Evolutionary conservation across 257 asterid genomes (phyloP), one percentile per base, ranked within the genome.

Genomic region (Nicotiana tomentosiformis): DNA sequence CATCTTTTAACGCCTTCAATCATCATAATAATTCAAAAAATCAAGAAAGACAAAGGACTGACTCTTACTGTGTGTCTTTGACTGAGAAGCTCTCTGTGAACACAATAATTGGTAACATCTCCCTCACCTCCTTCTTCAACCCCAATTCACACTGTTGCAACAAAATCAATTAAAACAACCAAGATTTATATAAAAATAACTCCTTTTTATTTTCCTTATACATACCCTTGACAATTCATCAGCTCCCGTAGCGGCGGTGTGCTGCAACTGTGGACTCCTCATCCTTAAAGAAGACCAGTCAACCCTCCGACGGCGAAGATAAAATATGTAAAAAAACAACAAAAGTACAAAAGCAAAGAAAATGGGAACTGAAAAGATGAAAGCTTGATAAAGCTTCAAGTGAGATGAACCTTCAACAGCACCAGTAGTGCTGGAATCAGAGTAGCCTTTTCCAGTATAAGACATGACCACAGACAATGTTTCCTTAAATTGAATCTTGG

Each of bases 81-180:
- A 92, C 97, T 37, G 90, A 88, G 82, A 91, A 93, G 85, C 94
- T 93, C 84, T 92, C 89, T 56, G 85, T 90, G 91, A 88, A 93
- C 17, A 92, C 90, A 66, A 93, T 79, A 82, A 93, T 84, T 61
- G 98, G 98, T 29, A 93, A 88, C 97, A 93, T 90, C 92, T 92
- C 95, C 79, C 98, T 87, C 82, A 93, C 84, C 89, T 92, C 98
- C 90, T 92, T 92, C 89, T 89, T 91, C 86, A 93, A 33, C 56
- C 98, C 98, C 89, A 90, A 57, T 82, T 91, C 97, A 88, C 92
- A 90, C 98, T 92, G 82, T 29, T 8, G 86, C 60, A 82, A 15
- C 81, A 84, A 69, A 6, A 77, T 15, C 15, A 84, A 15, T 33
- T 65, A 66, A 65, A 66, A 8, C 30, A 82, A 68, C 53, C 15